Conservation (phyloP, 129 eudicot species). For the Lonicera japonica region DNA sequence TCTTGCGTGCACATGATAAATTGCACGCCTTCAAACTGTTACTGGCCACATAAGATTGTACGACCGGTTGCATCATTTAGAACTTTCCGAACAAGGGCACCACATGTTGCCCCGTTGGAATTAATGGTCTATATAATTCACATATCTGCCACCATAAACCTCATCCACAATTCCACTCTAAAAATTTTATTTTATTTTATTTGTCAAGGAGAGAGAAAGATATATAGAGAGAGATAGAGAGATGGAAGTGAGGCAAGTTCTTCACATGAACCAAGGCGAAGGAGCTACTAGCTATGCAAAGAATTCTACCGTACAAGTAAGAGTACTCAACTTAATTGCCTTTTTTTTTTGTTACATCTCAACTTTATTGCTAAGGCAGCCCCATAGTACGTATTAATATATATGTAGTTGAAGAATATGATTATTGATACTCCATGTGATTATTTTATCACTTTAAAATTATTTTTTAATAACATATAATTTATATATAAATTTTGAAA, state of each 20-base stretch:
- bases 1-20: too few relatives aligned
- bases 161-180: neutral
- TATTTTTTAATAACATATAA: too few relatives aligned
- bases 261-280: conserved; percentile 45
- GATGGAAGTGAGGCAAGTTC: conserved; percentile 30
- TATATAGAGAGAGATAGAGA: neutral
- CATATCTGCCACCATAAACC: neutral
- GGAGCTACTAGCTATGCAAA: conserved; percentile 41
- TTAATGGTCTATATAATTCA: too few relatives aligned
- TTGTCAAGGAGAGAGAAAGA: too few relatives aligned
- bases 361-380: neutral
- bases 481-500: too few relatives aligned
- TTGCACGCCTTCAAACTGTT: too few relatives aligned
- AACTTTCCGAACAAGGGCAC: neutral
- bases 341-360: too few relatives aligned
- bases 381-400: neutral
- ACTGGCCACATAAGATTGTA: too few relatives aligned
- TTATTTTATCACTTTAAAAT: too few relatives aligned
- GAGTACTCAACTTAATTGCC: neutral
- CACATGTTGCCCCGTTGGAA: neutral
- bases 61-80: neutral
- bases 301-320: conserved; percentile 33
- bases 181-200: too few relatives aligned
- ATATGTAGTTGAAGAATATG: neutral
- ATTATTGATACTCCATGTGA: too few relatives aligned